Conservation (phyloP, 495 filamentous ascomycete genomes). For the Trichoderma virens region DNA sequence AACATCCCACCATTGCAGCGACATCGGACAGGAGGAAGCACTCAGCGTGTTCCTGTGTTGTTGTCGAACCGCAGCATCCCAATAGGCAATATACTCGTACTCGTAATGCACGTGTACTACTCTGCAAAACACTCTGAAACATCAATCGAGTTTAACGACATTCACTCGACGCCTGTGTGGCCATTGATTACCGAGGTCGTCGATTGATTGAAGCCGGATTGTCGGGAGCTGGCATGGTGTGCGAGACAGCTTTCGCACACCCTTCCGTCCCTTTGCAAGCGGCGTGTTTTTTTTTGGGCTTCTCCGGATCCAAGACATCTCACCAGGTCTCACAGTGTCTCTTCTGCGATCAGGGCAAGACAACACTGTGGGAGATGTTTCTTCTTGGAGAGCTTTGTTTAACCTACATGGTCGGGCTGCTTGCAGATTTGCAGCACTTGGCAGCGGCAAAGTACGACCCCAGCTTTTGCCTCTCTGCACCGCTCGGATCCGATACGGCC, state of each 20-base stretch:
- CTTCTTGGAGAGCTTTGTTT: neutral
- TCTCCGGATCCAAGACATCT: neutral
- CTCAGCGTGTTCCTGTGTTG: neutral
- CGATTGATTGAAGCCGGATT: no score
- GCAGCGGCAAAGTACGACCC: neutral
- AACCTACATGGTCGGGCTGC: neutral
- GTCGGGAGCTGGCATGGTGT: neutral
- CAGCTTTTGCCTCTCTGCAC: conserved; percentile 3
- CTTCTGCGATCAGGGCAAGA: neutral
- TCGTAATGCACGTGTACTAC: no score
- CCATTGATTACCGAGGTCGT: neutral
- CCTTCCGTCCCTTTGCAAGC: neutral
- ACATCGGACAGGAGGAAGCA: neutral
- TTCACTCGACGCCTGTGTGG: neutral
- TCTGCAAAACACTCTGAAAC: neutral
- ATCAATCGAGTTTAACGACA: neutral
- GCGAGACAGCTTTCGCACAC: neutral
- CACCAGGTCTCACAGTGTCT: neutral
- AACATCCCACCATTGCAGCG: neutral
- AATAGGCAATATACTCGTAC: no score
- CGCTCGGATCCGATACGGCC: neutral
- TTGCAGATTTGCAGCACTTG: no score
- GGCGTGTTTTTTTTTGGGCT: neutral
- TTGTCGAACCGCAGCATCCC: no score
- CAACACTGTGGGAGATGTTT: neutral